Evolutionary conservation across 352 stramenopile genomes (phyloP), one percentile per base, ranked within the genome.

Genomic region (Aphanomyces invadans): DNA sequence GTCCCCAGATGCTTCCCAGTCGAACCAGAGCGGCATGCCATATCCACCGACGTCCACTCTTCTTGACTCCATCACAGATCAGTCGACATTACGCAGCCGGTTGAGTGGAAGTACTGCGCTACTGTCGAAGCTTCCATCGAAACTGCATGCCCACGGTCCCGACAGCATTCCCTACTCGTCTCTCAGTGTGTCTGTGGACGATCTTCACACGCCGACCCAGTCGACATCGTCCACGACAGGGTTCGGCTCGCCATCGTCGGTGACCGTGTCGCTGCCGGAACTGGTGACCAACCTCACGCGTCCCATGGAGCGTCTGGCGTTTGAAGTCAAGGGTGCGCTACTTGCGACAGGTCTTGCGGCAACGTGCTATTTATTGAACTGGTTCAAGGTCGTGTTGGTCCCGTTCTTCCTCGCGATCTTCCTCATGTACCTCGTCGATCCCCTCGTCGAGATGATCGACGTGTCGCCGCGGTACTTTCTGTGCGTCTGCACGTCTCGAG

Each of bases 351-450:
- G 86, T 79, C 65, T 95, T 31, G 86, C 86, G 21, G 77, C 83
- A 4, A 68, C 76, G 21, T 92, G 80, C 71, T 95, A 95, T 70
- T 68, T 95, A 63, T 74, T 95, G 5, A 77, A 85, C 32, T 95
- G 81, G 78, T 95, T 95, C 70, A 79, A 95, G 64, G 81, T 77
- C 19, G 86, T 92, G 59, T 71, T 95, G 23, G 77, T 95, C 19
- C 86, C 86, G 11, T 95, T 95, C 68, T 95, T 95, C 74, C 77
- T 95, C 44, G 83, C 86, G 0, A 80, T 95, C 66, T 95, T 95
- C 62, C 74, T 95, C 45, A 95, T 95, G 86, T 95, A 62, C 49
- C 77, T 95, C 26, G 83, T 95, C 19, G 86, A 95, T 56, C 86
- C 86, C 46, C 73, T 95, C 28, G 86, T 95, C 12, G 83, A 95